These are phyloP conservation scores for Xylaria curta DNA, from an alignment of 495 filamentous ascomycete species.

Conservation along the genomic window DNA sequence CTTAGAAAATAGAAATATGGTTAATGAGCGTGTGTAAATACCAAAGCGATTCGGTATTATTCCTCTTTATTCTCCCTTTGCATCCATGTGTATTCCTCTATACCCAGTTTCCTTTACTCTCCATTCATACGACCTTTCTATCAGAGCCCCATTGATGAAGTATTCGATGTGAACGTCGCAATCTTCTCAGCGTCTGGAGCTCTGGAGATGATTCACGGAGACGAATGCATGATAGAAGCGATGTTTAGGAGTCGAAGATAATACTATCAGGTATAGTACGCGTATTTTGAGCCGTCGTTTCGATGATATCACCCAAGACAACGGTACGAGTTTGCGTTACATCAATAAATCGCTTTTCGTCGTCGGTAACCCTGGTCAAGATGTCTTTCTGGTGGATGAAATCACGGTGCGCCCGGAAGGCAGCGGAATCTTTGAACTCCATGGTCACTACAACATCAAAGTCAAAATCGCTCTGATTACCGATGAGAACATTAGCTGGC, in stretches of 20 bases:
- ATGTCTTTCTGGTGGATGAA: slow-evolving; percentile 35
- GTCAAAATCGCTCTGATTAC: slow-evolving; percentile 48
- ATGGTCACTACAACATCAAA: slow-evolving; percentile 49
- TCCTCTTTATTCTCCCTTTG: background rate
- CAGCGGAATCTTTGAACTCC: slow-evolving; percentile 42
- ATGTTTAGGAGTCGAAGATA: background rate
- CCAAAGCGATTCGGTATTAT: background rate
- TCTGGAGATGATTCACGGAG: background rate
- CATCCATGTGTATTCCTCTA: background rate
- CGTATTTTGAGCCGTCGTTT: slow-evolving; percentile 1
- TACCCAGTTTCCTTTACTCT: background rate
- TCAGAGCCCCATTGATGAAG: background rate
- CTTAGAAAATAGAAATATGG: background rate
- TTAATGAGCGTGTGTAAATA: background rate
- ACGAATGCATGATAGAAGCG: background rate
- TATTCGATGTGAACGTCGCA: background rate
- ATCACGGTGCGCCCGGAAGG: slow-evolving; percentile 39
- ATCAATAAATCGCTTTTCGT: slow-evolving; percentile 48
- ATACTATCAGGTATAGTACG: background rate
- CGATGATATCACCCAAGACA: slow-evolving; percentile 37
- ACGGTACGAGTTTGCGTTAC: slow-evolving; percentile 35
- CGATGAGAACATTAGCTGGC: slow-evolving; percentile 43
- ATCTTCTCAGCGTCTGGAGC: background rate
- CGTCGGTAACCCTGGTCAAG: slow-evolving; percentile 30
- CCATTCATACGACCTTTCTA: background rate